Conservation (phyloP, 1,284 basidiomycete genomes). For the Marasmius sp. region DNA sequence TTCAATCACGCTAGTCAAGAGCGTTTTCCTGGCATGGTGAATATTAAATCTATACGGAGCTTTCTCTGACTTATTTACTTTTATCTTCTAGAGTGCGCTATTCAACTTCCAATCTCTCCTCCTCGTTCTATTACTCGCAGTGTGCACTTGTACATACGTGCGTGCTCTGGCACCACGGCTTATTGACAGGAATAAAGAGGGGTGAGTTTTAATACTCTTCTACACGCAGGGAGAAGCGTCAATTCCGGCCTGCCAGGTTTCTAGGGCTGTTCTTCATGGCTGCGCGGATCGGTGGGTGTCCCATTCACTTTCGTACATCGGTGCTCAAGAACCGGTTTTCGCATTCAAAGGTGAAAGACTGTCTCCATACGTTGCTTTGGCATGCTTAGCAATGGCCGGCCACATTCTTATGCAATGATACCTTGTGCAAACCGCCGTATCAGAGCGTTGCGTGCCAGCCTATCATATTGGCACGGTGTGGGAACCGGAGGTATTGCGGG, state of each 20-base stretch:
- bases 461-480: too few relatives aligned
- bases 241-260: constrained; percentile 53
- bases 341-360: constrained; percentile 66
- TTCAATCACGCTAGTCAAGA: too few relatives aligned
- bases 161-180: constrained; percentile 87
- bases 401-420: constrained; percentile 49
- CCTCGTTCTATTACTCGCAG: constrained; percentile 88
- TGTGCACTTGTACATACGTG: constrained; percentile 97
- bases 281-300: constrained; percentile 79
- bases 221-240: background rate
- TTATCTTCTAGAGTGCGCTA: constrained; percentile 57
- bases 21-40: too few relatives aligned
- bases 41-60: background rate
- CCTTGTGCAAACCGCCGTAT: background rate
- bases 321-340: background rate
- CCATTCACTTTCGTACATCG: background rate
- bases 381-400: constrained; percentile 80
- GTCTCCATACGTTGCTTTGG: constrained; percentile 81
- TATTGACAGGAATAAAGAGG: constrained; percentile 92
- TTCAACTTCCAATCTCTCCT: constrained; percentile 98
- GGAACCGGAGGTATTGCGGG: too few relatives aligned
- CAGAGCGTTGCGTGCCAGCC: too few relatives aligned
- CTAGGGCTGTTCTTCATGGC: constrained; percentile 92
- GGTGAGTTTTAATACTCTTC: constrained; percentile 52
- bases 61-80: background rate